phyloP scores from a whole-genome alignment of 176 grass and related monocot genomes.

The Oryza glumipatula region DNA sequence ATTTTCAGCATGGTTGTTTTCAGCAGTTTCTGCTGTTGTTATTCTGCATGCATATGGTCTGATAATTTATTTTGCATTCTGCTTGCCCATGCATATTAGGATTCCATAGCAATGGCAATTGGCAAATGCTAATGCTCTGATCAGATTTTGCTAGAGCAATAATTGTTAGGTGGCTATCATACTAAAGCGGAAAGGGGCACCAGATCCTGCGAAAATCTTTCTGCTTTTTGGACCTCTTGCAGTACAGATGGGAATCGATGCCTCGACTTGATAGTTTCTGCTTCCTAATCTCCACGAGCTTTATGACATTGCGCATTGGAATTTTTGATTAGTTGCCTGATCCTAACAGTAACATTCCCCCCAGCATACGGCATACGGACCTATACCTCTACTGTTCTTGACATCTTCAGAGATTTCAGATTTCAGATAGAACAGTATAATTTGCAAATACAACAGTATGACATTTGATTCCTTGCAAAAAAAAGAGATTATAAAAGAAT shows the following conservation, averaged over 20 bases:
- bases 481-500: slow-evolving; percentile 33
- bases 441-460: slow-evolving; percentile 44
- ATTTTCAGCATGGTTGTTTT: not conserved
- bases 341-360: slow-evolving; percentile 44
- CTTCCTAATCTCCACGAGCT: slow-evolving; percentile 42
- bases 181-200: slow-evolving; percentile 47
- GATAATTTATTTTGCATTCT: not conserved
- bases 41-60: slow-evolving; percentile 8
- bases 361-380: slow-evolving; percentile 35
- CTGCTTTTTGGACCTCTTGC: slow-evolving; percentile 52
- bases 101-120: slow-evolving; percentile 18
- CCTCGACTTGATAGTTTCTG: slow-evolving; percentile 53
- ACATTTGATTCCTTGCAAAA: slow-evolving; percentile 38
- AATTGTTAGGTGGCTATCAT: slow-evolving; percentile 48
- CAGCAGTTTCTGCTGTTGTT: not conserved
- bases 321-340: slow-evolving; percentile 37
- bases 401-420: slow-evolving; percentile 28
- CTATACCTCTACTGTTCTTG: slow-evolving; percentile 40
- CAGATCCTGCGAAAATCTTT: slow-evolving; percentile 49
- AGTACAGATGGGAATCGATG: slow-evolving; percentile 58
- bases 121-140: slow-evolving; percentile 14
- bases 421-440: slow-evolving; percentile 21
- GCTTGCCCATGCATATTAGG: slow-evolving; percentile 40
- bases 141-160: slow-evolving; percentile 45
- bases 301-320: slow-evolving; percentile 24